A percentile compares a stretch with the other conserved stretches of the same genome.
Evolutionary conservation across 257 asterid genomes (phyloP).

Genomic region (Primulina eburnea): DNA sequence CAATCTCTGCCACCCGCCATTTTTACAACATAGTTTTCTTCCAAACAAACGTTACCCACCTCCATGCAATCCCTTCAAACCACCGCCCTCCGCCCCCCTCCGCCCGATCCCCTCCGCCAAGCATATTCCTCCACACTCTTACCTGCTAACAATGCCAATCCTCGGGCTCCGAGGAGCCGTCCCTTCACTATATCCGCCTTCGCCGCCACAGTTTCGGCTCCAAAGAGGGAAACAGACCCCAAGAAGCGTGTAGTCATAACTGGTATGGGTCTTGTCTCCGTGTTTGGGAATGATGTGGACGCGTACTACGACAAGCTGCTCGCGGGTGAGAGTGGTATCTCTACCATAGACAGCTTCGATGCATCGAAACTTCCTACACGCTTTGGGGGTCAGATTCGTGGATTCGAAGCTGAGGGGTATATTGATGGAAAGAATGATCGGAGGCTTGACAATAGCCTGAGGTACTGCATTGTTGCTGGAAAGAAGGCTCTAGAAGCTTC

Average conservation of each 20-base stretch:
- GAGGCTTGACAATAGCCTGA: constrained; percentile 49
- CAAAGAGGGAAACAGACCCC: constrained; percentile 60
- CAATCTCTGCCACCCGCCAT: neutral
- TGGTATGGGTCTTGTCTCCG: constrained; percentile 60
- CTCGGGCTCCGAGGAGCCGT: constrained; percentile 18
- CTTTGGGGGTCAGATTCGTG: constrained; percentile 61
- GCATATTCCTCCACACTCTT: constrained; percentile 16
- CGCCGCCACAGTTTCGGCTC: constrained; percentile 31
- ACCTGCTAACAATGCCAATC: constrained; percentile 28
- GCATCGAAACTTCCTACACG: constrained; percentile 57
- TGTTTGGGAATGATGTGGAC: constrained; percentile 54
- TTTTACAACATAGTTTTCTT: constrained; percentile 26
- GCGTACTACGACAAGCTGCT: constrained; percentile 52
- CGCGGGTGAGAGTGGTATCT: constrained; percentile 58
- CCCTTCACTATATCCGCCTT: constrained; percentile 42
- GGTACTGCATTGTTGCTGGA: constrained; percentile 63
- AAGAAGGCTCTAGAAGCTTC: constrained; percentile 54
- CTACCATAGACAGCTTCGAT: constrained; percentile 52
- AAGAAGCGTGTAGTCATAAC: constrained; percentile 61
- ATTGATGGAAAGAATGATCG: constrained; percentile 61
- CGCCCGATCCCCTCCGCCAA: constrained; percentile 33
- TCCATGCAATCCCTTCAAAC: constrained; percentile 47
- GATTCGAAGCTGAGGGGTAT: constrained; percentile 45
- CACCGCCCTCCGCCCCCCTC: constrained; percentile 42
- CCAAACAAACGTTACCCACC: constrained; percentile 17